Evolutionary conservation across 108 stramenopile genomes (phyloP).

Genomic region (Nannochloropsis gaditana): DNA sequence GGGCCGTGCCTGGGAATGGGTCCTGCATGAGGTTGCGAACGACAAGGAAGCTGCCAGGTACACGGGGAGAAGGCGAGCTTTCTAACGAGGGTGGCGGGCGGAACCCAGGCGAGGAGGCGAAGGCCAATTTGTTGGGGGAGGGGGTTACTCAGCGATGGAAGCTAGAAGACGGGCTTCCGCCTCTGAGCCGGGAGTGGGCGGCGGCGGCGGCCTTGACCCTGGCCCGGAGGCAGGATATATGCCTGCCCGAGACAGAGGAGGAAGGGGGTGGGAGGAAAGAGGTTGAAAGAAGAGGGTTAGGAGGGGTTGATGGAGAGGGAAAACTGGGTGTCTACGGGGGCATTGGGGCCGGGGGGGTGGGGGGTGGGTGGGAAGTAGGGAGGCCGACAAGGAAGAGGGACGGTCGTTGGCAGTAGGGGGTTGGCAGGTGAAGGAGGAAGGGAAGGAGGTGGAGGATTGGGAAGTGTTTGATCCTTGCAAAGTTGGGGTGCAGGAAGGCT

Average conservation of each 20-base stretch:
- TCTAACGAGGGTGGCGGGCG: neutral
- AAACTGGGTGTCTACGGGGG: neutral
- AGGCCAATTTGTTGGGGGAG: neutral
- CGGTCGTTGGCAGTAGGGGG: neutral
- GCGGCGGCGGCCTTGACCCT: neutral
- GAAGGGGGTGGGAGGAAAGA: neutral
- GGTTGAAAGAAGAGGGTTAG: neutral
- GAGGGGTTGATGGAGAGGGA: neutral
- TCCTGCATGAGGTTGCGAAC: neutral
- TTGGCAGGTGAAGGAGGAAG: neutral
- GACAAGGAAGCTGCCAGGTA: neutral
- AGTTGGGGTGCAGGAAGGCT: neutral
- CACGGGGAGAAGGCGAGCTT: neutral
- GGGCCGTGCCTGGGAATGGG: neutral
- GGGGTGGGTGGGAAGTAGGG: neutral
- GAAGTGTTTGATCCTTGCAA: neutral
- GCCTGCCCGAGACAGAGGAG: neutral
- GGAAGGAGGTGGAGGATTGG: neutral
- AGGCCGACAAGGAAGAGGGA: neutral
- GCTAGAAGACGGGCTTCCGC: neutral
- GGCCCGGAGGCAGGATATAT: slow-evolving; percentile 16
- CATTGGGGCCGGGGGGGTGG: neutral
- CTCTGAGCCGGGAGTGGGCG: neutral
- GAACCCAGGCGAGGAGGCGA: no score
- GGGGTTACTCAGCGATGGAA: neutral